A percentile compares a stretch with the other conserved stretches of the same genome.
These are phyloP conservation scores for Diutina rugosa DNA, from an alignment of 1,139 yeast genomes.

Conservation along the genomic window DNA sequence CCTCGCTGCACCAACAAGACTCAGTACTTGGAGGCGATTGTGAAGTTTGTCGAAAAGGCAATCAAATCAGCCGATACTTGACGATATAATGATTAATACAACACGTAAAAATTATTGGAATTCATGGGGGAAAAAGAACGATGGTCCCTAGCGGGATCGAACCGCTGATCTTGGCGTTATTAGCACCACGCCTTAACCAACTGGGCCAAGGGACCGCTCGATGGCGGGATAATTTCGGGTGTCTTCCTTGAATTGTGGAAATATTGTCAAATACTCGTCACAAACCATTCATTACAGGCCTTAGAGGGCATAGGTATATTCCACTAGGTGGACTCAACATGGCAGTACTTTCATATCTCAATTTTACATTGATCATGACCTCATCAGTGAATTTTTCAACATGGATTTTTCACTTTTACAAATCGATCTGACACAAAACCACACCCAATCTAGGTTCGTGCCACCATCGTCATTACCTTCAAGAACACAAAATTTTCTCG, in stretches of 20 bases:
- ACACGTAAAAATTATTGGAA: no score
- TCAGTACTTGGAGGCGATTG: background rate
- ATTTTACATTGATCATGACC: no score
- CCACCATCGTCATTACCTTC: no score
- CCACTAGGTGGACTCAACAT: no score
- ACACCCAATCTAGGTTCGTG: no score
- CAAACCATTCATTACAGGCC: background rate
- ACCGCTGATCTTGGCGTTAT: conserved; percentile 77
- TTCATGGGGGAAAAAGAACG: background rate
- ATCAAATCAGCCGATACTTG: background rate
- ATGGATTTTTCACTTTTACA: no score
- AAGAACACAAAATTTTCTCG: no score
- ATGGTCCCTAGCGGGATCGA: conserved; percentile 82
- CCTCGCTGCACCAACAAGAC: background rate
- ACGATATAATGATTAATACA: background rate
- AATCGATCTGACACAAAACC: no score
- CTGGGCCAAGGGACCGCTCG: conserved; percentile 69
- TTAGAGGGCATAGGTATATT: background rate
- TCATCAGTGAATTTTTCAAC: no score
- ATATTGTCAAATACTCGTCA: background rate
- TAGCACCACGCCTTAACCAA: conserved; percentile 89
- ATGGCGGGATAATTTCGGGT: background rate
- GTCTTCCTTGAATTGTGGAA: background rate
- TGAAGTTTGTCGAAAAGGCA: background rate
- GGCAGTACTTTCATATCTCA: no score